Percentiles rank a stretch among this genome's conserved stretches.
Evolutionary conservation across 2,329 filamentous ascomycete species (phyloP).

Genomic region (Alternaria angustiovoidea): DNA sequence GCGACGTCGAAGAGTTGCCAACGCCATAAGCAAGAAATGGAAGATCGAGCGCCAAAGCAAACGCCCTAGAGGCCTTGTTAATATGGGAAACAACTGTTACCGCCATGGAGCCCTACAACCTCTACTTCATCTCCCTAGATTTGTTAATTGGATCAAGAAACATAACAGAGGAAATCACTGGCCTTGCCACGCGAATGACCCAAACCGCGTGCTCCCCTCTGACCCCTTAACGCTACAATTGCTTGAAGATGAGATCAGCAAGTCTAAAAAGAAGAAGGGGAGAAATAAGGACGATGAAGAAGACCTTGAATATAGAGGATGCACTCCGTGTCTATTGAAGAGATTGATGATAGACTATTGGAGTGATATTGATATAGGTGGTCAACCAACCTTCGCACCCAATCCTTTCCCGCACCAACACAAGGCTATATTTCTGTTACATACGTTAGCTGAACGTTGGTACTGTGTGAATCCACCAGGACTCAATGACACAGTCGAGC

Average conservation of each 20-base stretch:
- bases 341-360: too few relatives aligned
- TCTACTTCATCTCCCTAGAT: neutral
- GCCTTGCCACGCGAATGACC: neutral
- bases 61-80: neutral
- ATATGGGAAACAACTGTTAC: neutral
- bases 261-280: neutral
- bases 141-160: neutral
- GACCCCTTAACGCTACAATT: too few relatives aligned
- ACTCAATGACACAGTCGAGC: fast-evolving
- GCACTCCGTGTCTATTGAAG: too few relatives aligned
- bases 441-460: neutral
- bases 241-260: too few relatives aligned
- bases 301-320: too few relatives aligned
- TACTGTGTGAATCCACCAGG: neutral
- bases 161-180: neutral
- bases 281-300: neutral
- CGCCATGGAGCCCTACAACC: neutral
- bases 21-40: neutral
- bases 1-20: neutral
- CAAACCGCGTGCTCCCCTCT: neutral
- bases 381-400: neutral
- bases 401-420: neutral
- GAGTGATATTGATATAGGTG: too few relatives aligned
- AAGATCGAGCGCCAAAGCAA: neutral
- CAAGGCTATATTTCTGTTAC: neutral